Evolutionary conservation across 2,329 filamentous ascomycete species (phyloP).

Genomic region (Neophaeococcomyces aloes): DNA sequence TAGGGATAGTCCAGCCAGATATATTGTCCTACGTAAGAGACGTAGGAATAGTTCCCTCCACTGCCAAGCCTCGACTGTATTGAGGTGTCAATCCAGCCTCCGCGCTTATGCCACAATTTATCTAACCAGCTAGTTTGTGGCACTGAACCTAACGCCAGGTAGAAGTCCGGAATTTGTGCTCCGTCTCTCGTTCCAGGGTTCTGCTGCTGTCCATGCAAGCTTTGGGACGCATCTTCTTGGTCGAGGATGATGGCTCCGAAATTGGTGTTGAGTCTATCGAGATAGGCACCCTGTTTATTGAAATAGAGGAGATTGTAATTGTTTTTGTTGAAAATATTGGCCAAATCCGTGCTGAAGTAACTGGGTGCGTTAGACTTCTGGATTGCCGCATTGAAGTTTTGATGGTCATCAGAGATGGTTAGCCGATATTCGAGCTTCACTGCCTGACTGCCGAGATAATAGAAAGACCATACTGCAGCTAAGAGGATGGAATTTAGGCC

Average conservation of each 20-base stretch:
- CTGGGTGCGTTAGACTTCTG: neutral
- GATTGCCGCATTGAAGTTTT: conserved; percentile 2
- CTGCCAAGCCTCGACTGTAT: conserved; percentile 4
- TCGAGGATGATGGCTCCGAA: too few species aligned
- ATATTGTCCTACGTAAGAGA: too few species aligned
- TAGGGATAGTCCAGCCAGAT: too few species aligned
- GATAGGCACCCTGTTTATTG: conserved; percentile 32
- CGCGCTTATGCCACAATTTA: neutral
- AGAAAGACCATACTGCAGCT: conserved; percentile 10
- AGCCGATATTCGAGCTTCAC: conserved; percentile 6
- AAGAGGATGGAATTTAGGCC: conserved; percentile 5
- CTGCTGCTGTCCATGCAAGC: too few species aligned
- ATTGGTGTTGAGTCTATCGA: conserved; percentile 30
- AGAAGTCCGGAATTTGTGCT: conserved; percentile 8
- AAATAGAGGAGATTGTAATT: too few species aligned
- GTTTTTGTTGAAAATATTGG: too few species aligned
- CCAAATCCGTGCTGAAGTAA: too few species aligned
- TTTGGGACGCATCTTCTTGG: too few species aligned
- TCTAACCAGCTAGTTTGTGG: neutral
- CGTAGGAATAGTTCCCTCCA: neutral
- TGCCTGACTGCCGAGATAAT: conserved; percentile 14
- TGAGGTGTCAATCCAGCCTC: conserved; percentile 9
- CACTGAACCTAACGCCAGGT: neutral
- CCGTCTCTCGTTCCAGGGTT: too few species aligned
- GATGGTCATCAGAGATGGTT: neutral